Conservation (phyloP, 202 grass and related monocot species). For the Cymbopogon flexuosus region DNA sequence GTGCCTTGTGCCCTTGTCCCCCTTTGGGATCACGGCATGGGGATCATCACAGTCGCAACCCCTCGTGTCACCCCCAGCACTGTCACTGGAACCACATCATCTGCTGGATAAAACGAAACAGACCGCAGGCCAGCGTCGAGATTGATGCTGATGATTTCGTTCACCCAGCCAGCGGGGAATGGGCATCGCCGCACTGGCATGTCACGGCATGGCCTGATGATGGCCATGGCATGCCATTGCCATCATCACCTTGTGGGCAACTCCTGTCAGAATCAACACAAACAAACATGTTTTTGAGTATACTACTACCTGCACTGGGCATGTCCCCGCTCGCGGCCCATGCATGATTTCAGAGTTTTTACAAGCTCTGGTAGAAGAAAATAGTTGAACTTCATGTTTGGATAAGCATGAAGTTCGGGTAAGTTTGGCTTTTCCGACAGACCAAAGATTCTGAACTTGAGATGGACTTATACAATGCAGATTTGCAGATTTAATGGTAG, state of each 20-base stretch:
- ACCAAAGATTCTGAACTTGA: not conserved
- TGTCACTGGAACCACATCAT: not conserved
- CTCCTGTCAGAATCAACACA: not conserved
- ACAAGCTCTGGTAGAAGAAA: not conserved
- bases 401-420: too few relatives aligned
- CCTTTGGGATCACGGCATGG: not conserved
- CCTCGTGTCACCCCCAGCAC: not conserved
- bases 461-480: not conserved
- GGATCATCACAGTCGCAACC: not conserved
- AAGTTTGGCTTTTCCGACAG: not conserved
- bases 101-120: constrained; percentile 30
- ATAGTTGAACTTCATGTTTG: not conserved
- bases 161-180: not conserved
- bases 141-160: not conserved
- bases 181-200: not conserved
- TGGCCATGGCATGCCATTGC: not conserved
- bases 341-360: not conserved
- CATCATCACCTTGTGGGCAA: constrained; percentile 12
- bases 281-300: not conserved
- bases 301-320: not conserved
- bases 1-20: constrained; percentile 15
- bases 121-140: not conserved
- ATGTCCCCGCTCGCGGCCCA: not conserved
- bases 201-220: too few relatives aligned
- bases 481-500: not conserved